Conservation (phyloP, 352 stramenopile genomes). For the Phytophthora brassicae region DNA sequence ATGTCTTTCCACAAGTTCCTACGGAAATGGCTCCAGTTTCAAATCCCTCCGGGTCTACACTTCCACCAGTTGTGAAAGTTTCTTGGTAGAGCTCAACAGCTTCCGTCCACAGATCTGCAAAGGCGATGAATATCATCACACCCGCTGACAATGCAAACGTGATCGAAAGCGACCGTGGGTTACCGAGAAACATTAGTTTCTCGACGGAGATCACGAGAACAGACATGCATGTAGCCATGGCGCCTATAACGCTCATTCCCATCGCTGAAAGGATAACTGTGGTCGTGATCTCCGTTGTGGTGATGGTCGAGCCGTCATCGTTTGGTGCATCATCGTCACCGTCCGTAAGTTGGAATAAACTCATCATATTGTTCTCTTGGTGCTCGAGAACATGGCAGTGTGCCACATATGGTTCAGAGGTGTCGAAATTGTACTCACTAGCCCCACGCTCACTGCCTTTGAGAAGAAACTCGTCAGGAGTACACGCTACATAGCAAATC, state of each 20-base stretch:
- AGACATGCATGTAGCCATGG: constrained; percentile 67
- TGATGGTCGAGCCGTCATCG: constrained; percentile 42
- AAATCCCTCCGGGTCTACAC: constrained; percentile 63
- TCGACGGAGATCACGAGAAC: constrained; percentile 71
- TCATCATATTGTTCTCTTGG: constrained; percentile 79
- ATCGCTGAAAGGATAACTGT: constrained; percentile 62
- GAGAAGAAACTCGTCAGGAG: constrained; percentile 65
- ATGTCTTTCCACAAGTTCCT: constrained; percentile 62
- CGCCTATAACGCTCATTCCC: constrained; percentile 73
- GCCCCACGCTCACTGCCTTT: constrained; percentile 49
- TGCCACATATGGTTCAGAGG: constrained; percentile 67
- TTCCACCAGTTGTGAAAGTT: constrained; percentile 55
- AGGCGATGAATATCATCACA: constrained; percentile 81
- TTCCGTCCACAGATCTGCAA: constrained; percentile 66
- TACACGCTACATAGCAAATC: constrained; percentile 77
- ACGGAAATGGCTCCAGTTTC: constrained; percentile 48
- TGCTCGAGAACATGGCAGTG: constrained; percentile 83
- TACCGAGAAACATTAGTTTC: constrained; percentile 64
- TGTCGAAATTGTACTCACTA: constrained; percentile 71
- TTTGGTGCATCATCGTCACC: constrained; percentile 46
- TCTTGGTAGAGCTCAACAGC: constrained; percentile 58
- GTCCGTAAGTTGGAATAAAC: constrained; percentile 62
- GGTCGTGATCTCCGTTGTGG: constrained; percentile 40
- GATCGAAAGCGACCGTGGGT: constrained; percentile 55
- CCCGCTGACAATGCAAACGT: constrained; percentile 73